Conservation (phyloP, 73 alveolate species). For the Uronychia setigera region DNA sequence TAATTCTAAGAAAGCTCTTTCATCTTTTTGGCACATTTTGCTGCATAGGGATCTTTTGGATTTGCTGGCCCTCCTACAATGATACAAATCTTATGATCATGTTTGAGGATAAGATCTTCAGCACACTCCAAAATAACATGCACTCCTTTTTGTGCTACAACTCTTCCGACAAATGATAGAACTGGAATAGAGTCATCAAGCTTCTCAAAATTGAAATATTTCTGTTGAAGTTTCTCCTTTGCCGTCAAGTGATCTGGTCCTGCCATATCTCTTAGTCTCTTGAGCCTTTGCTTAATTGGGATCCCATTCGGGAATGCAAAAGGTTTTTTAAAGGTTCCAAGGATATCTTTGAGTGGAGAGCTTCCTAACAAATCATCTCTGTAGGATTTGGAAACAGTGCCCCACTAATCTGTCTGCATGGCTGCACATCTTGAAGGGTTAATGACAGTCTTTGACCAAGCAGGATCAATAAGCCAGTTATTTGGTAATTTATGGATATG, state of each 20-base stretch:
- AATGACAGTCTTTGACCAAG: constrained; percentile 87
- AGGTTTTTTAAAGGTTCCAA: constrained; percentile 79
- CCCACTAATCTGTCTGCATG: constrained; percentile 98
- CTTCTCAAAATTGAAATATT: constrained; percentile 85
- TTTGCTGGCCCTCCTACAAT: constrained; percentile 97
- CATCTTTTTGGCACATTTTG: constrained; percentile 84
- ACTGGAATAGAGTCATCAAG: constrained; percentile 87
- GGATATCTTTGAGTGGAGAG: constrained; percentile 85
- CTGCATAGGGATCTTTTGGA: constrained; percentile 90
- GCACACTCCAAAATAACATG: constrained; percentile 94
- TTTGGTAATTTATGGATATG: constrained; percentile 90
- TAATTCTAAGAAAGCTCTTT: constrained; percentile 79
- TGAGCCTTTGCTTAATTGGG: constrained; percentile 84
- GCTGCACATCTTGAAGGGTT: constrained; percentile 98
- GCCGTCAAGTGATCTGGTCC: constrained; percentile 91
- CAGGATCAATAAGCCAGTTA: constrained; percentile 94
- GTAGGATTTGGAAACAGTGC: constrained; percentile 97
- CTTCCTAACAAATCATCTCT: constrained; percentile 83
- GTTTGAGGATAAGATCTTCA: constrained; percentile 83
- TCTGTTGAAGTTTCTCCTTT: constrained; percentile 86
- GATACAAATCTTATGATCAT: constrained; percentile 83
- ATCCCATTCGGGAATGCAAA: constrained; percentile 99
- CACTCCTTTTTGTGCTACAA: constrained; percentile 98
- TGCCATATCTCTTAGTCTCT: constrained; percentile 71
- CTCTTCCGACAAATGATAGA: constrained; percentile 96